Base-by-base conservation (phyloP, 495 filamentous ascomycete genomes). In the Trichoderma gamsii region DNA sequence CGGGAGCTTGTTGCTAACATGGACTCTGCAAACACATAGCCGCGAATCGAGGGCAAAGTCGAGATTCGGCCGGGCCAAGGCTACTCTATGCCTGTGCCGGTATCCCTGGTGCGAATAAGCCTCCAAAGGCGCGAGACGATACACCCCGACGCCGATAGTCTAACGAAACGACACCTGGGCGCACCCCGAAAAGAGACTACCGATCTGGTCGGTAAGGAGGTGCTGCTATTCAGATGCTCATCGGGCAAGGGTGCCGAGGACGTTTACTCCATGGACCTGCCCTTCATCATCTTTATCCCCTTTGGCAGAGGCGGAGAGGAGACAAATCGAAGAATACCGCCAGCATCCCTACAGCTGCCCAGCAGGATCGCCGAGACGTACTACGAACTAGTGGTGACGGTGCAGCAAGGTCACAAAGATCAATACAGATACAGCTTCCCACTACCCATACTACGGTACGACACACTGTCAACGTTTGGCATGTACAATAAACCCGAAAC, bases 401-500 rank as follows among this genome's bases (percentile, higher is more conserved):
- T 99, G 16, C 94, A 98, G 75, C 95, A 99, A 76, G 91, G 92
- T 8, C 87, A 86, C 63, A 84, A 87, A 68, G 87, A 93, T 43
- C 90, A 97, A 75, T 90, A 89, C 73, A 96, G 96, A 81, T 95
- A 93, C 73, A 78, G 89, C 8, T 97, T 97, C 70, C 93, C 95
- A 1, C 91, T 98, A 1, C 96, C 95, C 15, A 87, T 99, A 70
- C 85, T 88, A 70, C 85, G 95, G 71, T 99, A 97, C 79, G 95
- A 99, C 77, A 99, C 93, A 4, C 82, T 99, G 38, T 97, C 93
- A 27, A 98, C 95, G 41, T 99, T 98, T 78, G 96, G 95, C 76
- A 99, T 99, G 95, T 99, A 97, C 80, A 97, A 98, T 79, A 88
- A 92, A 35, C 95, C 92, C 12, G 95, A 97, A 76, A 88, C 87